These are phyloP conservation scores for Salix koriyanagi DNA, from an alignment of 345 rosid species.

Conservation along the genomic window DNA sequence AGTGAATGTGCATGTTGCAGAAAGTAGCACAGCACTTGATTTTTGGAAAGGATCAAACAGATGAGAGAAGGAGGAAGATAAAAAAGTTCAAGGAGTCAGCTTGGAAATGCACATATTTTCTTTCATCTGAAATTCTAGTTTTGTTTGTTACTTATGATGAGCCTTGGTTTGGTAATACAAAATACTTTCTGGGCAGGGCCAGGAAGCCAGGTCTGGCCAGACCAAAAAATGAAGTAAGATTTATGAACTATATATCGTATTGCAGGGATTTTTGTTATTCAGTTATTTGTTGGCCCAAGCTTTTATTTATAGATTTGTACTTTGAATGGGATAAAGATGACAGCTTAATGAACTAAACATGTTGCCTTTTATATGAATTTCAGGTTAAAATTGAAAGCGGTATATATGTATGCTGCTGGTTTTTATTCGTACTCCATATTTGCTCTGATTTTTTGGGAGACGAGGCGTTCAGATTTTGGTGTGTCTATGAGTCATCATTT, in stretches of 20 bases:
- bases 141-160: constrained; percentile 56
- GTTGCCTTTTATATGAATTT: constrained; percentile 13
- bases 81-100: constrained; percentile 84
- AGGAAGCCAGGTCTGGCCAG: constrained; percentile 75
- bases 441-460: constrained; percentile 97
- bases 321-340: neutral
- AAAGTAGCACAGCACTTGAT: constrained; percentile 50
- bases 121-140: constrained; percentile 68
- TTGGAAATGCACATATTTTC: constrained; percentile 80
- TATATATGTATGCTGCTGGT: constrained; percentile 91
- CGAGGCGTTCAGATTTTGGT: constrained; percentile 97
- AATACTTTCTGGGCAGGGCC: constrained; percentile 84
- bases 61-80: constrained; percentile 49
- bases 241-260: neutral
- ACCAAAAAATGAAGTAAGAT: constrained; percentile 76
- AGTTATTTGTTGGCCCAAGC: neutral
- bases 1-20: constrained; percentile 40
- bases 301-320: neutral
- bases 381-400: constrained; percentile 84
- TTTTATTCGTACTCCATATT: constrained; percentile 93
- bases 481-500: constrained; percentile 98
- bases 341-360: constrained; percentile 8
- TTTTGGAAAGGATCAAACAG: constrained; percentile 43
- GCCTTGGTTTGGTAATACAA: constrained; percentile 79
- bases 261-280: neutral